phyloP scores from a whole-genome alignment of 495 filamentous ascomycete species.

The Hamigera avellanea region DNA sequence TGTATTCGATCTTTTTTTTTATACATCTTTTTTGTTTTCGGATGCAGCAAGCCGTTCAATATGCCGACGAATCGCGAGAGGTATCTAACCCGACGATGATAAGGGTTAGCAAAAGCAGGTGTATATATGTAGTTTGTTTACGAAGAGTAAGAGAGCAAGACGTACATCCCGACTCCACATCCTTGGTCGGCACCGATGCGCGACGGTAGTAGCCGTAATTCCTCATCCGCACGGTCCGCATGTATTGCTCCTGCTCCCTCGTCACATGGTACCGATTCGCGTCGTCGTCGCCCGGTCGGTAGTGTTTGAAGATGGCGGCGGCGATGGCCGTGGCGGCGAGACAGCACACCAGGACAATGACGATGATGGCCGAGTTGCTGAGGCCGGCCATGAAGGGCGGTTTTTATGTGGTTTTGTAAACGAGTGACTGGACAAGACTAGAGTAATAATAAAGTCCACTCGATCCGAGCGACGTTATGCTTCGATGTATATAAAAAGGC shows the following conservation, averaged over 20 bases:
- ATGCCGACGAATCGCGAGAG: too few relatives aligned
- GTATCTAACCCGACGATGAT: too few relatives aligned
- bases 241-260: conserved; percentile 26
- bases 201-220: conserved; percentile 18
- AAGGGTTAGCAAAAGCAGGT: too few relatives aligned
- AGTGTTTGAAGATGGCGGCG: conserved; percentile 22
- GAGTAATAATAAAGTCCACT: too few relatives aligned
- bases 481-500: too few relatives aligned
- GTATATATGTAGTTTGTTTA: too few relatives aligned
- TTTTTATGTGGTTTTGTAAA: too few relatives aligned
- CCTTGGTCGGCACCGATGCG: conserved; percentile 12
- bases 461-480: too few relatives aligned
- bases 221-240: conserved; percentile 25
- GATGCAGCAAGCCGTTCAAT: too few relatives aligned
- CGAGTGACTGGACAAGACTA: too few relatives aligned
- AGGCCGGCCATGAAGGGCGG: conserved; percentile 14
- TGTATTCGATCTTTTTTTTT: too few relatives aligned
- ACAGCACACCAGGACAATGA: conserved; percentile 30
- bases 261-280: conserved; percentile 6
- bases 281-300: conserved; percentile 12
- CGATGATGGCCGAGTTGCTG: conserved; percentile 24
- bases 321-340: conserved; percentile 22
- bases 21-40: too few relatives aligned
- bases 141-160: conserved; percentile 1
- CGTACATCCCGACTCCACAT: conserved; percentile 25